Base-by-base conservation (phyloP, 2,329 filamentous ascomycete genomes). In the Penicillium olsonii region DNA sequence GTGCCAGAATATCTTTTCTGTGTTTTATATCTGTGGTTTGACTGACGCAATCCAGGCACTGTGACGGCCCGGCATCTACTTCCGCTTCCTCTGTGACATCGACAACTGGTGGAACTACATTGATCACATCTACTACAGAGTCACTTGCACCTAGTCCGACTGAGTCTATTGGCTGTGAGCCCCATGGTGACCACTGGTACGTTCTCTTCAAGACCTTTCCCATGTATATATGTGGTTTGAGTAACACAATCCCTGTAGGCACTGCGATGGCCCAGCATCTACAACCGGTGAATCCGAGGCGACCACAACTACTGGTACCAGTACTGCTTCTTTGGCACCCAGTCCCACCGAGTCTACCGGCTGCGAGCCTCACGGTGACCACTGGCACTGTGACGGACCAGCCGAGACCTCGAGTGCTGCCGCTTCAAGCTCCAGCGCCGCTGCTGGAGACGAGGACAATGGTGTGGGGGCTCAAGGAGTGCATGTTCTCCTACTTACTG, bases 111-210 rank as follows among this genome's bases (percentile, higher is more conserved):
- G n/a, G n/a, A n/a, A n/a, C n/a, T n/a, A n/a, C n/a, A n/a, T n/a
- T n/a, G n/a, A n/a, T n/a, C n/a, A n/a, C n/a, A n/a, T n/a, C n/a
- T n/a, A n/a, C n/a, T n/a, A n/a, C n/a, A n/a, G n/a, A n/a, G n/a
- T n/a, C n/a, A n/a, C n/a, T n/a, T n/a, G n/a, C n/a, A n/a, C n/a
- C n/a, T n/a, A n/a, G n/a, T 17, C 66, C 66, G 14, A 68, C 65
- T 5, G 64, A 57, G 14, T 68, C 61, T 6, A 27, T 57, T 12
- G 60, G 63, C 31, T 61, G 62, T 37, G 53, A 63, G 18, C 54
- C 63, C 2, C 57, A 64, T 26, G 62, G 62, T 7, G 62, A 66
- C 22, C 63, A 66, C 45, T 66, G 63, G 61, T 61, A 50, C 37
- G 52, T 35, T 31, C n/a, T n/a, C n/a, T n/a, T n/a, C n/a, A n/a